Evolutionary conservation across 2,329 filamentous ascomycete species (phyloP).

Genomic region (Ophiostoma populinum): DNA sequence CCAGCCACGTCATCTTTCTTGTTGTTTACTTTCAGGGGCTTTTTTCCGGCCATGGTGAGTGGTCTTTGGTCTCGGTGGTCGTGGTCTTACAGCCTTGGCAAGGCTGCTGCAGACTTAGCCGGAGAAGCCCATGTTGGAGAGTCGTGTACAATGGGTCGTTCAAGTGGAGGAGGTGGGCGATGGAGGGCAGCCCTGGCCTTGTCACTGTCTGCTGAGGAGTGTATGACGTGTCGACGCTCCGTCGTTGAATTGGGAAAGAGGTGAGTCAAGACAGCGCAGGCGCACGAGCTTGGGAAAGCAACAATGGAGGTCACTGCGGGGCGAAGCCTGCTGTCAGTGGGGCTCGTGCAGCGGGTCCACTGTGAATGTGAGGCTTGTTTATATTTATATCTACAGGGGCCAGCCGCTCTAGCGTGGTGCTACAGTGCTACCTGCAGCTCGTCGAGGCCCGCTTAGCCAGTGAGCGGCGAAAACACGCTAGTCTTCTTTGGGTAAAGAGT

Average conservation of each 20-base stretch:
- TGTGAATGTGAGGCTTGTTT: too few species aligned
- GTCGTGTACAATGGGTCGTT: background rate
- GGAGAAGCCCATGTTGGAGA: slow-evolving; percentile 24
- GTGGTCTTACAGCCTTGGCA: slow-evolving; percentile 28
- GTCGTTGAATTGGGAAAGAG: background rate
- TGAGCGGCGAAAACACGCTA: slow-evolving; percentile 7
- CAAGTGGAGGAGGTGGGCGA: background rate
- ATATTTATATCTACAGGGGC: too few species aligned
- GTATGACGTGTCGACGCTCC: slow-evolving; percentile 5
- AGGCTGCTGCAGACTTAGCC: slow-evolving; percentile 31
- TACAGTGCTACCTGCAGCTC: too few species aligned
- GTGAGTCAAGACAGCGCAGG: slow-evolving; percentile 4
- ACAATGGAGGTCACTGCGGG: slow-evolving; percentile 5
- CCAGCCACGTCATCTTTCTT: slow-evolving; percentile 27
- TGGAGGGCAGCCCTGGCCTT: background rate
- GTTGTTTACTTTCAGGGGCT: slow-evolving; percentile 20
- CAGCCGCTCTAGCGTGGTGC: too few species aligned
- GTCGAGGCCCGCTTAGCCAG: too few species aligned
- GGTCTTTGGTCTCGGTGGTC: slow-evolving; percentile 9
- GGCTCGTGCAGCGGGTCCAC: too few species aligned
- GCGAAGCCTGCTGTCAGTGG: slow-evolving; percentile 2
- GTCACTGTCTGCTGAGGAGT: background rate
- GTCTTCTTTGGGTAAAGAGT: slow-evolving; percentile 13
- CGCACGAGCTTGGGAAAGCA: slow-evolving; percentile 2
- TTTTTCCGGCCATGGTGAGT: slow-evolving; percentile 36